Evolutionary conservation across 495 filamentous ascomycete species (phyloP), one percentile per base, ranked within the genome.

Genomic region (Penicillium diatomitis): DNA sequence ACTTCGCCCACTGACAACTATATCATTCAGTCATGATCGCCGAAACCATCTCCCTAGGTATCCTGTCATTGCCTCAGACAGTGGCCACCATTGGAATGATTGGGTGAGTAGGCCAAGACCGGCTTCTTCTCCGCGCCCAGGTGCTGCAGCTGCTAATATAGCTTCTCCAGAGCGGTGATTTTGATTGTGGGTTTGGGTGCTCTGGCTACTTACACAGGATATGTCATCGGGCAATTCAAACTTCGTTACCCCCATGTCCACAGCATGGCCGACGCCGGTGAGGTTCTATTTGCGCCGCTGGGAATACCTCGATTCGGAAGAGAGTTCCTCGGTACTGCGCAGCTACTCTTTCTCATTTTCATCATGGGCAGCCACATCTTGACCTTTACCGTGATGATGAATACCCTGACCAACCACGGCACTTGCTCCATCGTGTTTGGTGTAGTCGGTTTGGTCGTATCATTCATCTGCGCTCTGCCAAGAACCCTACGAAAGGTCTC

Each of bases 291-390:
- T 30, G 28, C 28, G 8, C 40, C 4, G 4, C 5, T 42, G 9
- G 40, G 40, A 5, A 73, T 80, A 56, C 81, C 81, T 8, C 66
- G 53, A 8, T 64, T 77, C 27, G 84, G 84, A 0, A 76, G 80
- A 38, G 79, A 83, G 51, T 50, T 88, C 20, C 63, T 82, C 49
- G 78, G 78, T 5, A 61, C 61, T 27, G 80, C 77, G 48, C 82
- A 84, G 51, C 59, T 76, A 6, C 52, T 85, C 32, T 80, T 87
- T 54, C 70, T 87, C n/a, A 56, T 83, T 27, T 87, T 89, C 64
- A 77, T 85, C 48, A 82, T 85, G 68, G 84, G 75, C 10, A 83
- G 81, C 28, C 86, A 90, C 57, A 71, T 87, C 0, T 76, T 80
- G 51, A 80, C 87, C 50, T 63, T 85, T 28, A 61, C 65, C 27